phyloP scores from a whole-genome alignment of 2,329 filamentous ascomycete species.

The Fusarium phyllophilum region DNA sequence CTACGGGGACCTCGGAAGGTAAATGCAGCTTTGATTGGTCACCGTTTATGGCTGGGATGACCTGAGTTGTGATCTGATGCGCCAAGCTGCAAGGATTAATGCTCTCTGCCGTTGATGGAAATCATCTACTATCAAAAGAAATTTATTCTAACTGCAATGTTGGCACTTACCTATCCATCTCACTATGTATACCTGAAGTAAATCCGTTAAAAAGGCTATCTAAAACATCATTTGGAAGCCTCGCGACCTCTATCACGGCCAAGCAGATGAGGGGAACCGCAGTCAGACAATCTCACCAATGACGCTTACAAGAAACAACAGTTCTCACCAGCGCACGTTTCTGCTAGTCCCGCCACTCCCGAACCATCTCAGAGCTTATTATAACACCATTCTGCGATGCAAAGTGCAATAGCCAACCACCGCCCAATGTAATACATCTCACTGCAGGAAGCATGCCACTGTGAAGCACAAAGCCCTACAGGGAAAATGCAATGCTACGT shows the following conservation, averaged over 20 bases:
- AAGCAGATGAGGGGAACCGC: background rate
- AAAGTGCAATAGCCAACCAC: background rate
- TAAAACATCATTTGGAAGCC: background rate
- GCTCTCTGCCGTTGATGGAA: background rate
- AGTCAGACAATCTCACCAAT: background rate
- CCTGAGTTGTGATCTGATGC: background rate
- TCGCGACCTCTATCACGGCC: background rate
- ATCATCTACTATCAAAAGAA: background rate
- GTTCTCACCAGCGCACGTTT: background rate
- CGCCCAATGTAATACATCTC: background rate
- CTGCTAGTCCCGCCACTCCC: background rate
- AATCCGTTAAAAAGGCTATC: accelerated
- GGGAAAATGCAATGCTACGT: conserved; percentile 5
- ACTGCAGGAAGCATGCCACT: background rate
- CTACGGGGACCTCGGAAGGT: background rate
- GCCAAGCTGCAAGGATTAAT: background rate
- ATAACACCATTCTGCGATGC: background rate
- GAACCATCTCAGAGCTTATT: background rate
- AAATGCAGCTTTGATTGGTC: background rate
- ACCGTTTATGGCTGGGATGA: background rate
- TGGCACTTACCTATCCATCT: accelerated
- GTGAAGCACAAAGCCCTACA: background rate
- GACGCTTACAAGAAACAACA: background rate
- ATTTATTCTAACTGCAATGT: background rate
- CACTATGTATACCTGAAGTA: accelerated